A percentile compares a stretch with the other conserved stretches of the same genome.
These are phyloP conservation scores for Amyloporia xantha DNA, from an alignment of 768 basidiomycete species.

Conservation along the genomic window DNA sequence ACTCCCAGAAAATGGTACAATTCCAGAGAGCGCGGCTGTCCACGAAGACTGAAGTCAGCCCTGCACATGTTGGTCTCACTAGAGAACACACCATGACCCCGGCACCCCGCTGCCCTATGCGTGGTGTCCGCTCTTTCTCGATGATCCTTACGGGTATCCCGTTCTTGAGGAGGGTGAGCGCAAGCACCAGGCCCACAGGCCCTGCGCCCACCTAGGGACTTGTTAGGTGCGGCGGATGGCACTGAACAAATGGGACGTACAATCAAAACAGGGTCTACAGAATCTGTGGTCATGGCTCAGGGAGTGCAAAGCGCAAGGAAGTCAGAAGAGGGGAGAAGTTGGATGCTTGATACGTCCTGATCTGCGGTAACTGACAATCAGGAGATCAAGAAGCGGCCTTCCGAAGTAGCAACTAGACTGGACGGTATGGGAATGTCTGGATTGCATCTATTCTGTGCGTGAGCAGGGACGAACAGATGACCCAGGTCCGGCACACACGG, in stretches of 20 bases:
- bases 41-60: too few relatives aligned
- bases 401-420: too few relatives aligned
- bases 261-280: not conserved
- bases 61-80: too few relatives aligned
- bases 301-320: too few relatives aligned
- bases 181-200: constrained; percentile 15
- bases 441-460: too few relatives aligned
- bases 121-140: constrained; percentile 14
- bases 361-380: too few relatives aligned
- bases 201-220: constrained; percentile 16
- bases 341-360: too few relatives aligned
- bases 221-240: not conserved
- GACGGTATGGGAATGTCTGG: too few relatives aligned
- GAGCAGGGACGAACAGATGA: too few relatives aligned
- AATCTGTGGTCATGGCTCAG: not conserved
- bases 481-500: too few relatives aligned
- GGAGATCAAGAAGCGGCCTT: too few relatives aligned
- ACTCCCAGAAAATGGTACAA: constrained; percentile 16
- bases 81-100: constrained; percentile 23
- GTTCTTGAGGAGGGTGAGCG: constrained; percentile 14
- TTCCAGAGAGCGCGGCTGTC: constrained; percentile 19
- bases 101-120: constrained; percentile 20
- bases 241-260: not conserved
- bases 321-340: too few relatives aligned
- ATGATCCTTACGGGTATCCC: constrained; percentile 17